Evolutionary conservation across 2,329 filamentous ascomycete genomes (phyloP), one percentile per base, ranked within the genome.

Genomic region (Fusarium verrucosum): DNA sequence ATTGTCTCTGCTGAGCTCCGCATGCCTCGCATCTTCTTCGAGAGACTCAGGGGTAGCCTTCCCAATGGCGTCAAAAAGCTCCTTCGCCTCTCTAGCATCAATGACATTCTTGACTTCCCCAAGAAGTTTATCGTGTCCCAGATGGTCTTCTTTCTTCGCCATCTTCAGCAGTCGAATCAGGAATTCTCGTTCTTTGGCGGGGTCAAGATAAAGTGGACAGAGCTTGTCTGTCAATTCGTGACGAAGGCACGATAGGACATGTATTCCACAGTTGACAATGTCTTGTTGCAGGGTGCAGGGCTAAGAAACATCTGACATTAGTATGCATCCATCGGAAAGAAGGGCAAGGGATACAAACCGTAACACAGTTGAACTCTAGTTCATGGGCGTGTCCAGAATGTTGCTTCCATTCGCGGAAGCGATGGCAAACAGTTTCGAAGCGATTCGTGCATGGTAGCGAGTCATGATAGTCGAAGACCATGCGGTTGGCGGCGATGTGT

Each of bases 391-490:
- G 19, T 6, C 14, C 26, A 7, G 4, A 10, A 2, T n/a, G 10
- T 10, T 32, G n/a, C 5, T 17, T 37, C 52, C 52, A 56, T 6
- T 32, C 20, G 5, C 10, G 7, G 9, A 56, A 56, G 14, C 32
- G 26, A 2, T 8, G 4, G 16, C 32, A 17, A 14, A 53, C 37
- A 4, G 8, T 10, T 4, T 9, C 3, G 19, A 10, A 32, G 2
- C 38, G 23, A 3, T n/a, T n/a, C n/a, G n/a, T n/a, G n/a, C n/a
- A 4, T 11, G 1, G 16, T 26, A 4, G 17, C 2, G 52, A 44
- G 17, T 53, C 52, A 17, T 56, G 52, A 14, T 53, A 25, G 4
- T 28, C 16, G n/a, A 56, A 19, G 5, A 17, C 5, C 52, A 56
- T 56, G 0, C n/a, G 17, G 0, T 41, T 22, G 1, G 17, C 10